Base-by-base conservation (phyloP, 1,139 yeast species). In the Saccharomyces hybrid region DNA sequence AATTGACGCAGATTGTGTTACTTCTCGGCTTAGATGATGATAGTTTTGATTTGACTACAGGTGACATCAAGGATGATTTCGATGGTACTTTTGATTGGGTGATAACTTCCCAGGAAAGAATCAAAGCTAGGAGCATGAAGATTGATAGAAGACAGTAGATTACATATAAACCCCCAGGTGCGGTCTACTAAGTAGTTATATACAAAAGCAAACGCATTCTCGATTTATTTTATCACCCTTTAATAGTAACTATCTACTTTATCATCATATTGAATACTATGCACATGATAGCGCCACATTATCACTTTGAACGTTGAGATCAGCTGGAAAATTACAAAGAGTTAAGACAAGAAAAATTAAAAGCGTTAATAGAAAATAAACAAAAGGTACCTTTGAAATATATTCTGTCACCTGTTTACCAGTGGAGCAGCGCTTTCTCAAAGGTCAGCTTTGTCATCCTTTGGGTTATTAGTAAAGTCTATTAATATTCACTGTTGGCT, bases 21-120 rank as follows among this genome's bases (percentile, higher is more conserved):
- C 75, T 89, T 50, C 76, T 90, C 46, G 95, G 96, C 2, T 78
- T 89, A 75, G 97, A 89, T 62, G 93, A 87, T 58, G 93, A 85
- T 53, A 95, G 87, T 62, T 79, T 78, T 51, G 79, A 74, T 49
- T 69, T 70, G 8, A 80, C 76, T 24, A 61, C 64, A 3, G 62
- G 64, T 12, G 70, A 67, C 49, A 55, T 69, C 32, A 69, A 66
- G 42, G 67, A 67, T 16, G 71, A 68, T 31, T 56, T 67, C 19
- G 79, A 75, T 32, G 77, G 72, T 28, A 84, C 83, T 7, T 81
- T 86, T 52, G 83, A 84, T 57, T 90, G 97, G 97, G 84, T 86
- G 0, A 73, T 90, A 60, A 83, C 88, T 14, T 89, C 90, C 4
- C 81, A 78, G 46, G 97, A 91, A 63, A 77, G 95, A 59, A 77